phyloP scores from a whole-genome alignment of 257 asterid genomes.

The Salvia splendens region DNA sequence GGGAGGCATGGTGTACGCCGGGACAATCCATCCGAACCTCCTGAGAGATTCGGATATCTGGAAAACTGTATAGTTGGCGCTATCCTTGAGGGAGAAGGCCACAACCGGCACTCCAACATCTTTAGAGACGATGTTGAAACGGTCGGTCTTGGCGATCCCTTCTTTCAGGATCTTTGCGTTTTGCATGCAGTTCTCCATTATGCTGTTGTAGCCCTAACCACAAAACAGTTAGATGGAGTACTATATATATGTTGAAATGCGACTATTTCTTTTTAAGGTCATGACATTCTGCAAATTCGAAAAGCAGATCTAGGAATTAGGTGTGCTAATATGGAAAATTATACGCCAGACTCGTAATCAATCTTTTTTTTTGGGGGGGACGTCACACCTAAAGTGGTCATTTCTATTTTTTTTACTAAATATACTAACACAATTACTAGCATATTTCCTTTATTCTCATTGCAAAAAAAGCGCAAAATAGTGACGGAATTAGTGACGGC shows the following conservation, averaged over 20 bases:
- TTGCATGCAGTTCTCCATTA: slow-evolving; percentile 67
- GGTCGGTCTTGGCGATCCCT: slow-evolving; percentile 54
- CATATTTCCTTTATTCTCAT: too few relatives aligned
- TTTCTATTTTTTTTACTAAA: background rate
- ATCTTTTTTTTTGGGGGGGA: too few relatives aligned
- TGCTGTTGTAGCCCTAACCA: slow-evolving; percentile 55
- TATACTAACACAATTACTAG: too few relatives aligned
- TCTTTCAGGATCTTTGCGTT: slow-evolving; percentile 51
- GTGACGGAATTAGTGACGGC: too few relatives aligned
- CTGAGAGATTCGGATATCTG: slow-evolving; percentile 68
- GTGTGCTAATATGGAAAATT: too few relatives aligned
- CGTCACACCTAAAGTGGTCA: too few relatives aligned
- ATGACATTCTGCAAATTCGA: too few relatives aligned
- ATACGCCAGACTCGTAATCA: too few relatives aligned
- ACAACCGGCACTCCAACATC: slow-evolving; percentile 73
- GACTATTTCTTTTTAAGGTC: too few relatives aligned
- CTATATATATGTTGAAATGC: too few relatives aligned
- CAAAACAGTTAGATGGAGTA: background rate
- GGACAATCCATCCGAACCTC: slow-evolving; percentile 81
- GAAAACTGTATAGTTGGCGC: slow-evolving; percentile 57
- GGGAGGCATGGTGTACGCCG: slow-evolving; percentile 81
- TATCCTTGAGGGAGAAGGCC: slow-evolving; percentile 68
- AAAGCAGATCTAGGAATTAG: too few relatives aligned
- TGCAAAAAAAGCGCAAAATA: too few relatives aligned
- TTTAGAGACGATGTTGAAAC: slow-evolving; percentile 58